Base-by-base conservation (phyloP, 129 eudicot species). In the Scalesia atractyloides region DNA sequence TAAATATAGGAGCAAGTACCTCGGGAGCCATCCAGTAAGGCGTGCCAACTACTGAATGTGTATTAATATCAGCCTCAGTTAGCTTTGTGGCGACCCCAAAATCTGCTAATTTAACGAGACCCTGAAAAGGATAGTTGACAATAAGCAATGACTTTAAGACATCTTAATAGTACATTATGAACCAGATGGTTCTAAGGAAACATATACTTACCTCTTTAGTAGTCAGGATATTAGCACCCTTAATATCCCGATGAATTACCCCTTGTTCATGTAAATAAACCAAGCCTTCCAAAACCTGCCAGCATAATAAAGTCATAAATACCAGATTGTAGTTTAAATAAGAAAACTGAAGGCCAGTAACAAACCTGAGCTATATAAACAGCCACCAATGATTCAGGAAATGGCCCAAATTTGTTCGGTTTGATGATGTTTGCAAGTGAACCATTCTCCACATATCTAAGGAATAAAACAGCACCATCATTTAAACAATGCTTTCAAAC, bases 1-100 rank as follows among this genome's bases (percentile, higher is more conserved):
- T 16, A 43, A 56, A 57, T n/a, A 72, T 15, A 48, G 44, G 64
- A 39, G 73, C 5, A 0, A 22, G 37, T 84, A 94, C 99, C 99
- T 94, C 99, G 26, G 99, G 99, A 70, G 99, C 99, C 97, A 90
- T 95, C 99, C 99, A 90, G 82, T 95, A 95, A 53, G 99, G 99
- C 48, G 97, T 94, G 74, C 97, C 99, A 78, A 94, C 99, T 80
- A 94, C 96, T 64, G 99, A 94, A 83, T 90, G 96, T 53, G 99
- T 94, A 66, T 94, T 94, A 56, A 83, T 81, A 88, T 94, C 96
- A 79, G 99, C 99, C 78, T 94, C 99, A 0, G 96, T 94, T 43
- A 94, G 75, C 78, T 94, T 94, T 30, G 99, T 94, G 30, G 99
- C 99, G 77, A 94, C 99, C 76, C 99, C 99, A 83, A 94, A 94